Evolutionary conservation across 1,284 basidiomycete genomes (phyloP).

Genomic region (Ceratorhiza oryzae-sativae): DNA sequence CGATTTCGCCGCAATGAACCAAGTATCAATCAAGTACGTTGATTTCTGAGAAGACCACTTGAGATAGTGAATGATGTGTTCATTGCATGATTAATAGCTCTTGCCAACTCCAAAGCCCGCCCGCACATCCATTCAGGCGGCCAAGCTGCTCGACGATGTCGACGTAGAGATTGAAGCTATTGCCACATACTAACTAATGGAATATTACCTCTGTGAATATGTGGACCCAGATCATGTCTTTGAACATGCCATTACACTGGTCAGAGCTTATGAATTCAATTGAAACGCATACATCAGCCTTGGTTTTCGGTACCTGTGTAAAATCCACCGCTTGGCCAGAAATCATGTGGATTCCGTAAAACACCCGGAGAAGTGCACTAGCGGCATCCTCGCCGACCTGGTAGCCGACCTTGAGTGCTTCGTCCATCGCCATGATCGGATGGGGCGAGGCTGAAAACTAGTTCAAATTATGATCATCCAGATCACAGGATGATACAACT

Average conservation of each 20-base stretch:
- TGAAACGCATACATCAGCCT: background rate
- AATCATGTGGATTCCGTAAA: background rate
- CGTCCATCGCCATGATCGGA: constrained; percentile 33
- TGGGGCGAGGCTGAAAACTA: constrained; percentile 7
- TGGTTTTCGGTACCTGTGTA: background rate
- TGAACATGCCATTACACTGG: background rate
- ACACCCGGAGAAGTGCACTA: constrained; percentile 2
- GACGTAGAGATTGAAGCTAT: constrained; percentile 82
- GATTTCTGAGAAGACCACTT: background rate
- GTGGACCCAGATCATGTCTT: background rate
- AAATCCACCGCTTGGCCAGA: background rate
- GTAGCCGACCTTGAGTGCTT: constrained; percentile 18
- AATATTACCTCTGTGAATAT: background rate
- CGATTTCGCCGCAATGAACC: constrained; percentile 63
- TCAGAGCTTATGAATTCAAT: background rate
- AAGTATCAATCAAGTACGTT: constrained; percentile 59
- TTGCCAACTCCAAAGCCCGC: constrained; percentile 74
- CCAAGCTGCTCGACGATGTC: constrained; percentile 76
- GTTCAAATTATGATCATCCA: background rate
- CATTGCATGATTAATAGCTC: constrained; percentile 48
- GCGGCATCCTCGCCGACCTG: constrained; percentile 30
- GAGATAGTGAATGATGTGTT: background rate
- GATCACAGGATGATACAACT: background rate
- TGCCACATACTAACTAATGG: constrained; percentile 48
- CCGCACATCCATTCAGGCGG: constrained; percentile 80